A percentile compares a stretch with the other conserved stretches of the same genome.
phyloP scores from a whole-genome alignment of 306 rosid genomes.

The Sicyos edulis region DNA sequence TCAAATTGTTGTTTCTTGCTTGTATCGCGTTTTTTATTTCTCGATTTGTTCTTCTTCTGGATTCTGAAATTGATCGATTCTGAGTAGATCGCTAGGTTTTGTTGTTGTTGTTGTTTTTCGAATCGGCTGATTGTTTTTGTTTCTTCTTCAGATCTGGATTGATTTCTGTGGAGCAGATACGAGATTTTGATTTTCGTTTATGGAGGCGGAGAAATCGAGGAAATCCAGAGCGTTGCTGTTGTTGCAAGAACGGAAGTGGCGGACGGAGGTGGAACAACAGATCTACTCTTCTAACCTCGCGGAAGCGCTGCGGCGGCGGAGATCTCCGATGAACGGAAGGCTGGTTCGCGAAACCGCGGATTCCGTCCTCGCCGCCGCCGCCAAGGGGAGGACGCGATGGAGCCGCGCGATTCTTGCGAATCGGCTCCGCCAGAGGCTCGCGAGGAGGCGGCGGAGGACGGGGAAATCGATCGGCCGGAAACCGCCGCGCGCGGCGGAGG shows the following conservation, averaged over 20 bases:
- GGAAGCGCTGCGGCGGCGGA: slow-evolving; percentile 43
- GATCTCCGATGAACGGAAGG: slow-evolving; percentile 20
- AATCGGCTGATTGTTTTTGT: background rate
- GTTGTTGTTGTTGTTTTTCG: too few relatives aligned
- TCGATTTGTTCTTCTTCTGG: background rate
- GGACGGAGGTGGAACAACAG: slow-evolving; percentile 55
- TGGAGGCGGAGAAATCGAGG: slow-evolving; percentile 7
- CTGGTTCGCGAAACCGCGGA: slow-evolving; percentile 55
- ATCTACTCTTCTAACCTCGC: slow-evolving; percentile 65
- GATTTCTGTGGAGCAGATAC: background rate
- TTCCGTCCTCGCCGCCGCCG: slow-evolving; percentile 59
- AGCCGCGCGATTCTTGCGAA: slow-evolving; percentile 69
- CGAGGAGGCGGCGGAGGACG: slow-evolving; percentile 37
- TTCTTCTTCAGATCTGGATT: background rate
- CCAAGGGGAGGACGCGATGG: slow-evolving; percentile 79
- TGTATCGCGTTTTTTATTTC: background rate
- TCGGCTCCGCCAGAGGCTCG: slow-evolving; percentile 36
- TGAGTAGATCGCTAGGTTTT: too few relatives aligned
- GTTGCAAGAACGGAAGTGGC: slow-evolving; percentile 42
- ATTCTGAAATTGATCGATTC: background rate
- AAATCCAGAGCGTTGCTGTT: slow-evolving; percentile 14
- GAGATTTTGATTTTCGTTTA: background rate
- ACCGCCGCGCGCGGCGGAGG: slow-evolving; percentile 33
- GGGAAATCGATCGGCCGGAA: slow-evolving; percentile 26
- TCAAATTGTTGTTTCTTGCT: background rate